These are phyloP conservation scores for Lentinula detonsa DNA, from an alignment of 768 basidiomycete genomes.

Conservation along the genomic window DNA sequence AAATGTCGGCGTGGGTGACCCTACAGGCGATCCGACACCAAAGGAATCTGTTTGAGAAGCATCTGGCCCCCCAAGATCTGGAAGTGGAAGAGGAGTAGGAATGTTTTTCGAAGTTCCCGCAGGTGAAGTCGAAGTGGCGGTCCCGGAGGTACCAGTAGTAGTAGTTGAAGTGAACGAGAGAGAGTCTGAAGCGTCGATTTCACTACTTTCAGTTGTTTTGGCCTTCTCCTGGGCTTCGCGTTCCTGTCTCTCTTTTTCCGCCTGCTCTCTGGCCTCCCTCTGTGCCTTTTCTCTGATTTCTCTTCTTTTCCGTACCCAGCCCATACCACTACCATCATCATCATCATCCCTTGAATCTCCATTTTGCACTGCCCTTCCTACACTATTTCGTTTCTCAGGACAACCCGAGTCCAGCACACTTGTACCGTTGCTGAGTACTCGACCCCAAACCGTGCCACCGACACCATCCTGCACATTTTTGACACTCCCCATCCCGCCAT, in stretches of 20 bases:
- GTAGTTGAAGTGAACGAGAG: constrained; percentile 9
- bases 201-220: constrained; percentile 13
- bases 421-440: constrained; percentile 23
- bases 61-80: background rate
- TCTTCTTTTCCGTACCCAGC: constrained; percentile 66
- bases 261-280: constrained; percentile 21
- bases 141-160: constrained; percentile 9
- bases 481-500: constrained; percentile 75
- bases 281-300: constrained; percentile 48
- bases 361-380: constrained; percentile 16
- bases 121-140: constrained; percentile 5
- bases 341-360: constrained; percentile 41
- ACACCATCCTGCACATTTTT: constrained; percentile 28
- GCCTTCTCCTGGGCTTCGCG: background rate
- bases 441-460: constrained; percentile 26
- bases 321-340: constrained; percentile 85
- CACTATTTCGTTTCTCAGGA: constrained; percentile 12
- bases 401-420: constrained; percentile 10
- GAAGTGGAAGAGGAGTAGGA: background rate
- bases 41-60: background rate
- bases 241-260: constrained; percentile 16
- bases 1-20: background rate
- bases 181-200: constrained; percentile 8
- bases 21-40: background rate
- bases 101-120: background rate